Base-by-base conservation (phyloP, 1,139 yeast genomes). In the Pneumocystis carinii region DNA sequence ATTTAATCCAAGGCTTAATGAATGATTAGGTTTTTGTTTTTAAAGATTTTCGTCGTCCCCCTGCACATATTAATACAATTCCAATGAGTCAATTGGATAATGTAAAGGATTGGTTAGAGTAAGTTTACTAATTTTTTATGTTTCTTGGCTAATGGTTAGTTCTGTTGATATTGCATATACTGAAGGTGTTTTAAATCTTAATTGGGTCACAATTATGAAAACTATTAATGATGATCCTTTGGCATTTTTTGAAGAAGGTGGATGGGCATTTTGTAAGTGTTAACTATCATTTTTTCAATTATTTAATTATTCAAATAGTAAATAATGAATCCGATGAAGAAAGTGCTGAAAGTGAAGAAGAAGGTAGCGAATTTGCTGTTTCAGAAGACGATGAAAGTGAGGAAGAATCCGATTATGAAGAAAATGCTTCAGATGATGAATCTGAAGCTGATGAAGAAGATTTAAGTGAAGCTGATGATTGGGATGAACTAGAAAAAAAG, bases 191-290 rank as follows among this genome's bases (percentile, higher is more conserved):
- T 86, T 92, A 78, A 90, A 90, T 77, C 84, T 92, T 81, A 90
- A 90, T 76, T 92, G 99, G 99, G 80, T 84, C 17, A 86, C 90
- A 53, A 90, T 92, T 73, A 92, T 94, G 96, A 90, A 90, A 76
- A 90, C 97, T 0, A 84, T 92, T 65, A 83, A 82, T 69, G 85
- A 90, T 12, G 97, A 92, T 74, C 97, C 98, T 19, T 89, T 89
- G 73, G 95, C 89, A 72, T 92, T 92, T 76, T 92, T 90, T 75
- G 92, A 87, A 71, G 73, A 72, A 29, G 98, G 98, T 63, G 97
- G 98, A 63, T 92, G 99, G 99, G 81, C 84, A 57, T 89, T 92
- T 81, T 81, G 64, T 87, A 79, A 63, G 83, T 74, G 42, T 82
- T 79, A 32, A 85, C 79, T 66, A 83, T n/a, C 77, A 62, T 81